A percentile compares a stretch with the other conserved stretches of the same genome.
Conservation (phyloP, 257 asterid species). For the Cruciata laevipes region DNA sequence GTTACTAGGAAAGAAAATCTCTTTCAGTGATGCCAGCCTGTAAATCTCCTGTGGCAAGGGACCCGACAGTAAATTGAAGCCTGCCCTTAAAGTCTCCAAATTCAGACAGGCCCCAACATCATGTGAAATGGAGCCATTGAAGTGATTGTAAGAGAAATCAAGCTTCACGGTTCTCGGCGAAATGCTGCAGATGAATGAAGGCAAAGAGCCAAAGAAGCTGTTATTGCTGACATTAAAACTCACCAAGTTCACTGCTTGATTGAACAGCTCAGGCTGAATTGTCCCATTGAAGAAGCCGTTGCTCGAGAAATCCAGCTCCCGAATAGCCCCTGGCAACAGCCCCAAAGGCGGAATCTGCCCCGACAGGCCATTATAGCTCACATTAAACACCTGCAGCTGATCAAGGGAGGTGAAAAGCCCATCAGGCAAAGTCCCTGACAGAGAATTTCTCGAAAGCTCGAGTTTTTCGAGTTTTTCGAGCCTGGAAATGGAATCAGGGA, state of each 20-base stretch:
- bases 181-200: conserved; percentile 41
- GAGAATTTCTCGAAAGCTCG: conserved; percentile 47
- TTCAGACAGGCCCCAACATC: conserved; percentile 50
- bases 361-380: conserved; percentile 62
- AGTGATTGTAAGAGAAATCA: conserved; percentile 72
- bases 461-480: conserved; percentile 55
- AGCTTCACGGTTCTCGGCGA: conserved; percentile 36
- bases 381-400: conserved; percentile 38
- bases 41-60: conserved; percentile 58
- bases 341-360: conserved; percentile 36
- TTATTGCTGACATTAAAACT: conserved; percentile 68
- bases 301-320: conserved; percentile 53
- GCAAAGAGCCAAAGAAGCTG: conserved; percentile 62
- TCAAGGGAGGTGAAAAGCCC: conserved; percentile 39
- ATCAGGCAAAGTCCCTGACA: conserved; percentile 57
- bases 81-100: conserved; percentile 56
- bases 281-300: conserved; percentile 60
- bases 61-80: conserved; percentile 56
- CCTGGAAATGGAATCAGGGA: conserved; percentile 40
- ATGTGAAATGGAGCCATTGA: conserved; percentile 42
- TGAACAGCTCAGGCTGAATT: conserved; percentile 38
- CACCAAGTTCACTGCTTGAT: conserved; percentile 37
- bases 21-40: conserved; percentile 38
- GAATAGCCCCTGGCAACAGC: conserved; percentile 33
- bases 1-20: conserved; percentile 63